Percentiles rank a stretch among this genome's conserved stretches.
Conservation (phyloP, 2,329 filamentous ascomycete species). For the Acrodontium crateriforme region DNA sequence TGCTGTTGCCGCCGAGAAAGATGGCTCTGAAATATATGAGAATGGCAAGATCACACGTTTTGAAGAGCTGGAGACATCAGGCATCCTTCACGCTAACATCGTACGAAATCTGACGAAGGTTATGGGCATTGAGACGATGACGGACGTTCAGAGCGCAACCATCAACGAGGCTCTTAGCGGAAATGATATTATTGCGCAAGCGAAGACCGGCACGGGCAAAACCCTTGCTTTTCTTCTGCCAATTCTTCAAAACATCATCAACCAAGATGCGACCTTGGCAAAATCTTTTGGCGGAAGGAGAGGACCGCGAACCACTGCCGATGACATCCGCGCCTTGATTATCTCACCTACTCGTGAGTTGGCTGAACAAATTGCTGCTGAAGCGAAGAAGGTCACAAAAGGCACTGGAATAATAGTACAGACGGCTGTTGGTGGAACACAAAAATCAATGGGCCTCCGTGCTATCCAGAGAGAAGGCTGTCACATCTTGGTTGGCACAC, state of each 20-base stretch:
- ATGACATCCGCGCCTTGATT: conserved; percentile 45
- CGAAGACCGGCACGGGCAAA: conserved; percentile 94
- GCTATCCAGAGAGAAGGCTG: conserved; percentile 63
- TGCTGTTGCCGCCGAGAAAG: conserved; percentile 10
- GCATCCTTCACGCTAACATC: conserved; percentile 49
- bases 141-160: conserved; percentile 75
- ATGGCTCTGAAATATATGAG: conserved; percentile 7
- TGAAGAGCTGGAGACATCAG: conserved; percentile 27
- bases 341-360: conserved; percentile 51
- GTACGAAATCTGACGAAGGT: conserved; percentile 53
- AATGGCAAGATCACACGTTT: conserved; percentile 27
- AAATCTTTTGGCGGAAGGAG: conserved; percentile 24
- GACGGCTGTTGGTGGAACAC: conserved; percentile 83
- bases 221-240: conserved; percentile 88
- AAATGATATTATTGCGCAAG: conserved; percentile 76
- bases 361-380: conserved; percentile 51
- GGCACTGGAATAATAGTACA: conserved; percentile 56
- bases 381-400: conserved; percentile 54
- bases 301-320: conserved; percentile 35
- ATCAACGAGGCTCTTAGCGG: conserved; percentile 70
- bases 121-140: conserved; percentile 77
- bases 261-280: conserved; percentile 47
- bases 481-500: conserved; percentile 80
- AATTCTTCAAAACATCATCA: conserved; percentile 64
- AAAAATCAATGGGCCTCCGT: conserved; percentile 54